Percentiles rank a stretch among this genome's conserved stretches.
These are phyloP conservation scores for Arthrobotrys pseudoclavata DNA, from an alignment of 2,329 filamentous ascomycete species.

Conservation along the genomic window DNA sequence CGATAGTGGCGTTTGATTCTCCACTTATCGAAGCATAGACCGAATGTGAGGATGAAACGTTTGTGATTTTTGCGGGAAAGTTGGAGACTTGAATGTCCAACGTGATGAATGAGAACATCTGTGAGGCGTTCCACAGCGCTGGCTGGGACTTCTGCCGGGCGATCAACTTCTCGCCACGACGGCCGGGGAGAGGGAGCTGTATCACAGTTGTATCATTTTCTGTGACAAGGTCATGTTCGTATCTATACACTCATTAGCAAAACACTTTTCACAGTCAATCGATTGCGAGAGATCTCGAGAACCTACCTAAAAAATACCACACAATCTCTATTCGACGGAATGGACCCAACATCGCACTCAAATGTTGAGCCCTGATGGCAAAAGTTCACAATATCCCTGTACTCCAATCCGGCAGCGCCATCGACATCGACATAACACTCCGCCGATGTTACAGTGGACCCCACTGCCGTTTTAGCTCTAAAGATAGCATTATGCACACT, in stretches of 20 bases:
- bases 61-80: slow-evolving; percentile 48
- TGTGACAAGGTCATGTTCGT: slow-evolving; percentile 48
- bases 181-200: slow-evolving; percentile 52
- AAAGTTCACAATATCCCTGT: slow-evolving; percentile 36
- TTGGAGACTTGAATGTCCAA: slow-evolving; percentile 49
- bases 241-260: slow-evolving; percentile 30
- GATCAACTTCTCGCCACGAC: slow-evolving; percentile 52
- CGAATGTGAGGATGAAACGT: slow-evolving; percentile 55
- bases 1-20: slow-evolving; percentile 44
- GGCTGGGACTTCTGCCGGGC: slow-evolving; percentile 50
- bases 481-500: slow-evolving; percentile 40
- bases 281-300: neutral
- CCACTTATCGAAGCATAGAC: slow-evolving; percentile 51
- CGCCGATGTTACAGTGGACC: slow-evolving; percentile 44
- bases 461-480: slow-evolving; percentile 40
- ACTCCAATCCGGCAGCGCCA: slow-evolving; percentile 25
- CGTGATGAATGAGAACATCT: slow-evolving; percentile 59
- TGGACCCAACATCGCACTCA: slow-evolving; percentile 46
- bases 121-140: slow-evolving; percentile 52
- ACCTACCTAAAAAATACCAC: slow-evolving; percentile 50
- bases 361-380: slow-evolving; percentile 45
- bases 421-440: slow-evolving; percentile 53
- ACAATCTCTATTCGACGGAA: slow-evolving; percentile 42
- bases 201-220: slow-evolving; percentile 49
- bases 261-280: neutral